Percentiles rank a stretch among this genome's conserved stretches.
phyloP scores from a whole-genome alignment of 768 basidiomycete species.

The Panus rudis region DNA sequence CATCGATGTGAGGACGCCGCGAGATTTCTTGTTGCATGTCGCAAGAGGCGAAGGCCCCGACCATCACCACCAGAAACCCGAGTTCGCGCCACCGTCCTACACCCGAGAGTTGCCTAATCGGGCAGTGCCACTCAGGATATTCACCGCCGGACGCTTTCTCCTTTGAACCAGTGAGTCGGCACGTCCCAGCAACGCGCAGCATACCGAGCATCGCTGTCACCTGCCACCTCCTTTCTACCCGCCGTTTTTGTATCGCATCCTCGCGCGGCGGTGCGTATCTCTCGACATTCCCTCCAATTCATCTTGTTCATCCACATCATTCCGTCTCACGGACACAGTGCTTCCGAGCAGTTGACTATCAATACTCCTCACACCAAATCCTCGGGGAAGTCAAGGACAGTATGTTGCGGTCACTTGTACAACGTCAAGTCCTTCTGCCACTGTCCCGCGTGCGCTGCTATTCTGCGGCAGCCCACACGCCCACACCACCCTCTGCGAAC shows the following conservation, averaged over 20 bases:
- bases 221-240: too few species aligned
- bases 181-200: too few species aligned
- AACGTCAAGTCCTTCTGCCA: slow-evolving; percentile 8
- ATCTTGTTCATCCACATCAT: not conserved
- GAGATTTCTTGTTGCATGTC: too few species aligned
- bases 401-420: slow-evolving; percentile 6
- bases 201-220: too few species aligned
- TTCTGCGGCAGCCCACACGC: slow-evolving; percentile 3
- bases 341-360: not conserved
- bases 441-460: slow-evolving; percentile 11
- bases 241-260: not conserved
- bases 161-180: too few species aligned
- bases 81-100: too few species aligned
- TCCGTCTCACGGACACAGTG: not conserved
- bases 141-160: too few species aligned
- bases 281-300: not conserved
- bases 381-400: not conserved
- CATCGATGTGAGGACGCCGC: too few species aligned
- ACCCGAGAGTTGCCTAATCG: too few species aligned
- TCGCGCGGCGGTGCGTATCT: not conserved
- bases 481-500: slow-evolving; percentile 1
- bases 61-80: too few species aligned
- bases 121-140: too few species aligned
- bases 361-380: not conserved
- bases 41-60: too few species aligned